A percentile compares a stretch with the other conserved stretches of the same genome.
These are phyloP conservation scores for Taphrina communis DNA, from an alignment of 1,139 yeast genomes.

Conservation along the genomic window DNA sequence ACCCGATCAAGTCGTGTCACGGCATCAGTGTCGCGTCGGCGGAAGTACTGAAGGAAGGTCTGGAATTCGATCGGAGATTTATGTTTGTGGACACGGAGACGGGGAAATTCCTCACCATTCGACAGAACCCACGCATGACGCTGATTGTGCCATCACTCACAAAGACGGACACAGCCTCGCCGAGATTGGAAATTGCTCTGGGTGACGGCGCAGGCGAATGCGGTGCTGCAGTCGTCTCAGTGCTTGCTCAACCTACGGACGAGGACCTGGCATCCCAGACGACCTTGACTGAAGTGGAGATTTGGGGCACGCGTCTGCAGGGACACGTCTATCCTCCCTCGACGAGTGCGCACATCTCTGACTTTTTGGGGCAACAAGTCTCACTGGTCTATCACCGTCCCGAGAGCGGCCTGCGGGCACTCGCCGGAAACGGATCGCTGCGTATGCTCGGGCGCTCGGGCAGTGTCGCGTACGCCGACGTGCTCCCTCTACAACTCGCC, in stretches of 20 bases:
- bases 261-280: not conserved
- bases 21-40: slow-evolving; percentile 25
- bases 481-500: slow-evolving; percentile 30
- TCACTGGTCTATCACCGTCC: slow-evolving; percentile 26
- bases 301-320: slow-evolving; percentile 12
- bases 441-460: slow-evolving; percentile 17
- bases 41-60: slow-evolving; percentile 21
- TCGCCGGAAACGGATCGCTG: slow-evolving; percentile 12
- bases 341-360: slow-evolving; percentile 2
- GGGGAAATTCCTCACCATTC: slow-evolving; percentile 35
- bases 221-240: not conserved
- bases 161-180: not conserved
- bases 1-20: slow-evolving; percentile 38
- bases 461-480: slow-evolving; percentile 36
- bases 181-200: not conserved
- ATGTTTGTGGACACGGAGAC: slow-evolving; percentile 24
- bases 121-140: slow-evolving; percentile 24
- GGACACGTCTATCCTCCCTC: slow-evolving; percentile 18
- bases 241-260: slow-evolving; percentile 11
- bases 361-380: slow-evolving; percentile 28
- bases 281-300: slow-evolving; percentile 14
- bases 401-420: slow-evolving; percentile 12
- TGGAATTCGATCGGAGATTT: slow-evolving; percentile 33
- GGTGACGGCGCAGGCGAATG: not conserved
- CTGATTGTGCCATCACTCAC: slow-evolving; percentile 22